Base-by-base conservation (phyloP, 2,329 filamentous ascomycete genomes). In the Neocatenulostroma microsporum region DNA sequence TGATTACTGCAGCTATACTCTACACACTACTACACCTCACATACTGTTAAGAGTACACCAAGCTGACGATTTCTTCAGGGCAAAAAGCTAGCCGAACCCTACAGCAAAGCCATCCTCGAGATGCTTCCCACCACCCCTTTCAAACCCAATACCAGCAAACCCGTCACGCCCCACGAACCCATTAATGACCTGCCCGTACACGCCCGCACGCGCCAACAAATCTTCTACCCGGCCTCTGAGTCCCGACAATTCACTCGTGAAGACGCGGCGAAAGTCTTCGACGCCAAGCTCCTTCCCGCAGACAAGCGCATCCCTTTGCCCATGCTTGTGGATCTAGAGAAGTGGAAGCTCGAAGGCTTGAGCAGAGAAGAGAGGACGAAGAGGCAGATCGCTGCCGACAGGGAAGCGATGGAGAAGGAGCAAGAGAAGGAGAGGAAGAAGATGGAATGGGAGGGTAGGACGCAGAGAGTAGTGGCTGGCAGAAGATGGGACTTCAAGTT, bases 61-160 rank as follows among this genome's bases (percentile, higher is more conserved):
- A n/a, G 21, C 43, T 45, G 32, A 40, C 34, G 30, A 11, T 10
- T 15, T 14, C 12, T 49, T 42, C 46, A 94, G 89, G 78, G 77
- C 39, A 87, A 89, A 67, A 72, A 69, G 42, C 64, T 94, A 24
- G 87, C 87, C 3, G 72, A 67, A 18, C 80, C 84, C 10, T 95
- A 95, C 60, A 72, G 81, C 17, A 73, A 74, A 39, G 84, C 86
- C 9, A 71, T 96, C 17, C 69, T 85, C 50, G 64, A 67, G 21
- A 94, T 95, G 87, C 68, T 96, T 4, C 87, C 86, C 3, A 72
- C 72, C 37, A 84, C 77, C n/a, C 64, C 65, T 3, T 63, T 70
- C 42, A 53, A 57, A 30, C 44, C 58, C 19, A 39, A 51, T 18
- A 31, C 44, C 41, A 18, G 33, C 21, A 32, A 52, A 48, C 38